A percentile compares a stretch with the other conserved stretches of the same genome.
Conservation (phyloP, 2,329 filamentous ascomycete genomes). For the Trichoderma semiorbis region DNA sequence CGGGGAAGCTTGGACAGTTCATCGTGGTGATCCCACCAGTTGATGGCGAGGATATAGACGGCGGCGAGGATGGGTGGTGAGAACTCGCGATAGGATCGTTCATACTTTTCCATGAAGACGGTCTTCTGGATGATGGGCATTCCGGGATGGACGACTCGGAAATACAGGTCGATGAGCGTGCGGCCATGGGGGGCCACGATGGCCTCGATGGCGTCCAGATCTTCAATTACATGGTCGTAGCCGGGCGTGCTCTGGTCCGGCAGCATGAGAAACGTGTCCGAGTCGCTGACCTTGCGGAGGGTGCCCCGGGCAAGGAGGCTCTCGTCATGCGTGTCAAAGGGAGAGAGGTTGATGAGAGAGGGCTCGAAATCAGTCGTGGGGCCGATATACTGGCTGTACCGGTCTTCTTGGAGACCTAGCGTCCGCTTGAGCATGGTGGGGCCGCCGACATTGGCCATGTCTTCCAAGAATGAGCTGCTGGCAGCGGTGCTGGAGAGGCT, state of each 20-base stretch:
- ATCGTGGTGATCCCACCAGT: constrained; percentile 79
- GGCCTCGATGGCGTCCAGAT: constrained; percentile 69
- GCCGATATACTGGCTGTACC: constrained; percentile 80
- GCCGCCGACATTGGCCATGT: constrained; percentile 67
- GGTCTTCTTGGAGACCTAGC: constrained; percentile 71
- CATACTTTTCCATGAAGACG: constrained; percentile 76
- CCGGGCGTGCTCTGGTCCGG: constrained; percentile 71
- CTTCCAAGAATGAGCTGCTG: constrained; percentile 62
- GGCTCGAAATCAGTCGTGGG: constrained; percentile 81
- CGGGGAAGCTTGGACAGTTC: constrained; percentile 60
- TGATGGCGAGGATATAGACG: constrained; percentile 80
- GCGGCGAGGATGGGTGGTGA: constrained; percentile 74
- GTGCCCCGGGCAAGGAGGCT: constrained; percentile 66
- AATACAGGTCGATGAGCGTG: constrained; percentile 75
- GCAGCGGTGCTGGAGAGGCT: constrained; percentile 60
- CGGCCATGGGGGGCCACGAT: constrained; percentile 75
- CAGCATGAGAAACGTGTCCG: constrained; percentile 77
- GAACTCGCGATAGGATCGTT: constrained; percentile 67
- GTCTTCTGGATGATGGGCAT: constrained; percentile 81
- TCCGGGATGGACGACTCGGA: constrained; percentile 73
- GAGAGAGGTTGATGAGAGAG: constrained; percentile 74
- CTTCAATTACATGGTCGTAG: constrained; percentile 65
- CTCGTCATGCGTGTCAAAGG: constrained; percentile 78
- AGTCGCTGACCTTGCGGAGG: constrained; percentile 71
- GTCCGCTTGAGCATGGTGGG: constrained; percentile 65